Conservation (phyloP, 257 asterid genomes). For the Solanum clarkiae region DNA sequence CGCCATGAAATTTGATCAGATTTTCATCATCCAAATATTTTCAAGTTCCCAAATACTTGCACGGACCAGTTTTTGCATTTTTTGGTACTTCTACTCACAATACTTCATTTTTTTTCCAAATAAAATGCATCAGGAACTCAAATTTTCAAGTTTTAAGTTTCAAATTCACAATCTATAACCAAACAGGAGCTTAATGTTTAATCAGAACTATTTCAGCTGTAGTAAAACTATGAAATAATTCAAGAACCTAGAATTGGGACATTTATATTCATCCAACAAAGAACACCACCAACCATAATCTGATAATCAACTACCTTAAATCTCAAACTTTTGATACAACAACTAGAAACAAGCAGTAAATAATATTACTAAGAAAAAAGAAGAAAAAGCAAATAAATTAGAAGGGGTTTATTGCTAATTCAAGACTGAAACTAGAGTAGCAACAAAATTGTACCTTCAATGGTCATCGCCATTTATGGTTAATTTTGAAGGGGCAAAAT, state of each 20-base stretch:
- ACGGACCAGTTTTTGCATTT: not conserved
- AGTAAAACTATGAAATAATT: not conserved
- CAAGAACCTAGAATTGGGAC: not conserved
- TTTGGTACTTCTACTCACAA: not conserved
- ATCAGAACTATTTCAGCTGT: not conserved
- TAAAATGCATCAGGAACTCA: not conserved
- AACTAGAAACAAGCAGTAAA: not conserved
- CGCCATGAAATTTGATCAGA: no score
- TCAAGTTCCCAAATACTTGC: not conserved
- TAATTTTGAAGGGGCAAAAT: not conserved
- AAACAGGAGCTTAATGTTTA: not conserved
- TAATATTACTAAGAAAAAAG: no score
- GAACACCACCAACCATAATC: not conserved
- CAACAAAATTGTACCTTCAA: conserved; percentile 46
- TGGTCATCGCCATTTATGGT: conserved; percentile 66
- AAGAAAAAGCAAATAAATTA: not conserved
- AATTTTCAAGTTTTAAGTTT: not conserved
- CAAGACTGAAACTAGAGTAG: not conserved
- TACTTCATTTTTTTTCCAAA: not conserved
- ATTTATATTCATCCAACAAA: not conserved
- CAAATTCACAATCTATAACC: not conserved
- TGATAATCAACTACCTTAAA: not conserved
- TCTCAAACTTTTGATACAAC: not conserved
- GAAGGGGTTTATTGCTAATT: not conserved
- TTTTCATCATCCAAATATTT: not conserved